Base-by-base conservation (phyloP, 1,284 basidiomycete species). In the Porogramme epimiltina region DNA sequence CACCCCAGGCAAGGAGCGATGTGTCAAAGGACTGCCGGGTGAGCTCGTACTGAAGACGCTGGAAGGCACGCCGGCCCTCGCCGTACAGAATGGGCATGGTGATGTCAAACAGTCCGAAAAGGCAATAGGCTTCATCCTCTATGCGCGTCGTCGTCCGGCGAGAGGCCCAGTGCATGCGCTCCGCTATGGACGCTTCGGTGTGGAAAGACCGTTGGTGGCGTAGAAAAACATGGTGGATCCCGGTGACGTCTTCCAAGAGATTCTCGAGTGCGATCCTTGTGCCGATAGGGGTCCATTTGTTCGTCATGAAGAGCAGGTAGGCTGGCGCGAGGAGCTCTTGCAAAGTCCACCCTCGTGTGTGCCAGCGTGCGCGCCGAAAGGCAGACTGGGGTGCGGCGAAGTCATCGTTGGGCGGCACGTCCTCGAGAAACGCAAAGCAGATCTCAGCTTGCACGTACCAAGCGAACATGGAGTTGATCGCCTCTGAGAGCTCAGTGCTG, bases 391-490 rank as follows among this genome's bases (percentile, higher is more conserved):
- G n/a, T n/a, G n/a, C n/a, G n/a, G n/a, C n/a, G n/a, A n/a, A n/a
- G n/a, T n/a, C n/a, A n/a, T n/a, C n/a, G n/a, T n/a, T n/a, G n/a
- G n/a, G n/a, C n/a, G n/a, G n/a, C n/a, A 49, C 47, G 11, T 48
- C 47, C 16, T 33, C 39, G 16, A 48, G 39, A 25, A 31, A 48
- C 4, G 47, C 47, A 26, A 28, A 47, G 38, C 46, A 47, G 10
- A 47, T 34, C 37, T 41, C 38, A 18, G 38, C 24, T 22, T 28
- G 38, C n/a, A 25, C 38, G 22, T 47, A 47, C 26, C 37, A 47
- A n/a, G 20, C 26, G 38, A 40, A 47, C 46, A 47, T 42, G 23
- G 34, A 37, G 16, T 37, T 37, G 34, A 37, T 37, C 34, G 34
- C 34, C 34, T 37, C 34, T 19, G 43, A 45, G 2, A 45, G 43